These are phyloP conservation scores for Corrigiola litoralis DNA, from an alignment of 179 eudicot species.

Conservation along the genomic window DNA sequence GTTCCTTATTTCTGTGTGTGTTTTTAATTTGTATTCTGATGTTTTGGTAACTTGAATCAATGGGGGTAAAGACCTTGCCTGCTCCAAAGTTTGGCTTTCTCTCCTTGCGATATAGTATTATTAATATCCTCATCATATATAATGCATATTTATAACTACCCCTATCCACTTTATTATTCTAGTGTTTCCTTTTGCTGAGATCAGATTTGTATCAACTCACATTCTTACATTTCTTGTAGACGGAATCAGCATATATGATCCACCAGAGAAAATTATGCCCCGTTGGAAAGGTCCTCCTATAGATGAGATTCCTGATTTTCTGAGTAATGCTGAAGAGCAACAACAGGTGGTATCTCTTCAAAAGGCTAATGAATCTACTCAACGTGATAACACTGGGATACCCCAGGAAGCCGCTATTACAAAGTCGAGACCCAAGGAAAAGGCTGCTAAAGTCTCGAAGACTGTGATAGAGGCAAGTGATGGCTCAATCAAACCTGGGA, in stretches of 20 bases:
- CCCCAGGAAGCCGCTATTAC: constrained; percentile 24
- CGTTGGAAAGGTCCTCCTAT: constrained; percentile 92
- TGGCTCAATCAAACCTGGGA: constrained; percentile 77
- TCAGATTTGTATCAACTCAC: background rate
- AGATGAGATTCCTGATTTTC: constrained; percentile 50
- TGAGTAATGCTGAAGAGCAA: constrained; percentile 33
- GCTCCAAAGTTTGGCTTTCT: background rate
- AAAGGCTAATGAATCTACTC: constrained; percentile 27
- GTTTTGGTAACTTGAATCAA: too few relatives aligned
- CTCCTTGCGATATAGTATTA: background rate
- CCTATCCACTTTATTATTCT: too few relatives aligned
- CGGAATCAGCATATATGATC: constrained; percentile 90
- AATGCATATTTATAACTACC: too few relatives aligned
- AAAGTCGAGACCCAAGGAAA: constrained; percentile 18
- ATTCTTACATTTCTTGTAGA: constrained; percentile 41
- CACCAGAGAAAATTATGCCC: constrained; percentile 85
- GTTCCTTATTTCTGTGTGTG: background rate
- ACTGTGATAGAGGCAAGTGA: constrained; percentile 79
- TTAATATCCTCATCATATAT: too few relatives aligned
- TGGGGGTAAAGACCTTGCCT: background rate
- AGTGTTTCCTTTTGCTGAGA: background rate
- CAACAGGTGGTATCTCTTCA: constrained; percentile 25
- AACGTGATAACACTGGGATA: constrained; percentile 12
- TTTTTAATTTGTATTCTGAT: too few relatives aligned
- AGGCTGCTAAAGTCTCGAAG: constrained; percentile 36